Conservation (phyloP, 2,329 filamentous ascomycete species). For the Atkinsonella hypoxylon region DNA sequence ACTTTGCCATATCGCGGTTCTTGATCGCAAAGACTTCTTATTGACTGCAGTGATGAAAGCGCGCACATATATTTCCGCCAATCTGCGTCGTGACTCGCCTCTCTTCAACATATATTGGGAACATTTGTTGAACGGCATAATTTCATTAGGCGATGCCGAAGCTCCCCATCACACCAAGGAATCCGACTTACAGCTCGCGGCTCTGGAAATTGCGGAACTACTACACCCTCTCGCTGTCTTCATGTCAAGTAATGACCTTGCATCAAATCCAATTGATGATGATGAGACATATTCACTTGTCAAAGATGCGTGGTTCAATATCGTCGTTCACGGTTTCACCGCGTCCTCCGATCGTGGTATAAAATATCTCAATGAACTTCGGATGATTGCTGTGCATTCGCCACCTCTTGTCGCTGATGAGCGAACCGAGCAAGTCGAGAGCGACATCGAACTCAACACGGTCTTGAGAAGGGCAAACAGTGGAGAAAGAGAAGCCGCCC, state of each 20-base stretch:
- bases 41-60: constrained; percentile 67
- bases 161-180: constrained; percentile 62
- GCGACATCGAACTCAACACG: constrained; percentile 92
- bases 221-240: constrained; percentile 79
- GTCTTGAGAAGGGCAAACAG: constrained; percentile 79
- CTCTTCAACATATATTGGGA: constrained; percentile 75
- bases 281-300: constrained; percentile 63
- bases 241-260: constrained; percentile 54
- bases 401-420: constrained; percentile 80
- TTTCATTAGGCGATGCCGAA: constrained; percentile 80
- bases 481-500: constrained; percentile 61
- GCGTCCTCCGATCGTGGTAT: constrained; percentile 61
- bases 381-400: constrained; percentile 76
- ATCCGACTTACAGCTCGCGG: constrained; percentile 69
- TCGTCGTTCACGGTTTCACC: constrained; percentile 85
- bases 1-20: constrained; percentile 59
- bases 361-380: constrained; percentile 63
- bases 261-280: constrained; percentile 35
- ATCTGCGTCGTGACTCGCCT: constrained; percentile 54
- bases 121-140: constrained; percentile 73
- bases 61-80: constrained; percentile 63
- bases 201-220: constrained; percentile 77
- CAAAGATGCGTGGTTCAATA: constrained; percentile 96
- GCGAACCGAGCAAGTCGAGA: constrained; percentile 80
- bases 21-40: constrained; percentile 54